Evolutionary conservation across 441 rosid genomes (phyloP).

Genomic region (Adansonia madagascariensis): DNA sequence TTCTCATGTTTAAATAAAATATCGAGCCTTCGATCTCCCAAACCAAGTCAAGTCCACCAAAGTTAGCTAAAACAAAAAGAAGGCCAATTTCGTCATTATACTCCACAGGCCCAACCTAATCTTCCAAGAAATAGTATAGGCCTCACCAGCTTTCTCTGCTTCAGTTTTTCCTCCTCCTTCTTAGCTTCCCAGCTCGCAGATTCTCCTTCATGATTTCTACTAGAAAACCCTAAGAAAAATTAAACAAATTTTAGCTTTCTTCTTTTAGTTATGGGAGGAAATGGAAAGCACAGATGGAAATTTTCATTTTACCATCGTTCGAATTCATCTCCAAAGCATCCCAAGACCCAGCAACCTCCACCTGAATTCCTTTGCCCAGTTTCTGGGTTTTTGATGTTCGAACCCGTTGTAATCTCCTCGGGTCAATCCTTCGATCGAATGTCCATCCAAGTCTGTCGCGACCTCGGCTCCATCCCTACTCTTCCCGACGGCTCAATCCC

Average conservation of each 20-base stretch:
- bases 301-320: conserved; percentile 52
- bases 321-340: conserved; percentile 28
- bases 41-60: background rate
- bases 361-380: conserved; percentile 55
- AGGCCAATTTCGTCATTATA: background rate
- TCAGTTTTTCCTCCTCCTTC: no score
- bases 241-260: background rate
- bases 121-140: background rate
- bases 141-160: no score
- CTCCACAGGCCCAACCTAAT: background rate
- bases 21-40: background rate
- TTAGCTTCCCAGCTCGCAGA: background rate
- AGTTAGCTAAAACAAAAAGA: background rate
- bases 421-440: conserved; percentile 71
- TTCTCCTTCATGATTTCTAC: background rate
- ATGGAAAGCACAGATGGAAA: conserved; percentile 72
- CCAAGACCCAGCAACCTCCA: conserved; percentile 42
- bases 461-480: conserved; percentile 45
- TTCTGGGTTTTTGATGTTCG: conserved; percentile 53
- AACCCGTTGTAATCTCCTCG: conserved; percentile 62
- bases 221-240: background rate
- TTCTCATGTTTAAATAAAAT: no score
- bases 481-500: conserved; percentile 53
- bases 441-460: conserved; percentile 54
- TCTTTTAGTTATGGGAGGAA: conserved; percentile 55